These are phyloP conservation scores for Arbutus unedo DNA, from an alignment of 148 eudicot genomes.

Conservation along the genomic window DNA sequence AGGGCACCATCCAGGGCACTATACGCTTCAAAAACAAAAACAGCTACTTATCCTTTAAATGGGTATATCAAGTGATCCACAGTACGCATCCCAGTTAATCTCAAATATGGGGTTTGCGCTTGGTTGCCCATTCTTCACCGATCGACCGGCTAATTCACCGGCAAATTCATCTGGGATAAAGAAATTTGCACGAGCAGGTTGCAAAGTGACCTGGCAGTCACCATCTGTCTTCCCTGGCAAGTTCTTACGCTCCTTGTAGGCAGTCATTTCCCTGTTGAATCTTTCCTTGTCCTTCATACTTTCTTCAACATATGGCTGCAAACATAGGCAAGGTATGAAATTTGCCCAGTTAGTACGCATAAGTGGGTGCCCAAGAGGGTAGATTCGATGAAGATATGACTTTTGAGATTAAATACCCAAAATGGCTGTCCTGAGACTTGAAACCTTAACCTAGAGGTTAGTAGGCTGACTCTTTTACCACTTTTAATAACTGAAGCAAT, in stretches of 20 bases:
- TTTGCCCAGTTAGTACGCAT: background rate
- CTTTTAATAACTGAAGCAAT: background rate
- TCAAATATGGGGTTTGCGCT: conserved; percentile 30
- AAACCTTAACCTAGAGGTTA: background rate
- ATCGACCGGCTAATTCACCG: conserved; percentile 22
- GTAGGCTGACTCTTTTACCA: background rate
- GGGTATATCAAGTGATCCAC: conserved; percentile 19
- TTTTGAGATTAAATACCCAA: background rate
- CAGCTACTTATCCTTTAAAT: background rate
- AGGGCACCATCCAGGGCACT: background rate
- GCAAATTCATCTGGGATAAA: conserved; percentile 25
- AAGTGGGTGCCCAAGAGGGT: background rate
- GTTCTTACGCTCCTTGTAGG: conserved; percentile 15
- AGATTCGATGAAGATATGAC: background rate
- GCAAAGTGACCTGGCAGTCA: conserved; percentile 33
- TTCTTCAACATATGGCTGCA: conserved; percentile 44
- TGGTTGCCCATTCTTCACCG: conserved; percentile 29
- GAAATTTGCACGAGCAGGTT: conserved; percentile 22
- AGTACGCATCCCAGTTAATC: conserved; percentile 30
- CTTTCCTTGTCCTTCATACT: conserved; percentile 43
- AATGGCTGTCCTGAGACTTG: background rate
- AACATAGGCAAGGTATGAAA: background rate
- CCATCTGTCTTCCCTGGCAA: conserved; percentile 17
- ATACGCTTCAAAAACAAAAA: background rate
- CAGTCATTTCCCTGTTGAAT: conserved; percentile 30